Percentiles rank a stretch among this genome's conserved stretches.
These are phyloP conservation scores for Sclerotinia nivalis DNA, from an alignment of 2,329 filamentous ascomycete species.

Conservation along the genomic window DNA sequence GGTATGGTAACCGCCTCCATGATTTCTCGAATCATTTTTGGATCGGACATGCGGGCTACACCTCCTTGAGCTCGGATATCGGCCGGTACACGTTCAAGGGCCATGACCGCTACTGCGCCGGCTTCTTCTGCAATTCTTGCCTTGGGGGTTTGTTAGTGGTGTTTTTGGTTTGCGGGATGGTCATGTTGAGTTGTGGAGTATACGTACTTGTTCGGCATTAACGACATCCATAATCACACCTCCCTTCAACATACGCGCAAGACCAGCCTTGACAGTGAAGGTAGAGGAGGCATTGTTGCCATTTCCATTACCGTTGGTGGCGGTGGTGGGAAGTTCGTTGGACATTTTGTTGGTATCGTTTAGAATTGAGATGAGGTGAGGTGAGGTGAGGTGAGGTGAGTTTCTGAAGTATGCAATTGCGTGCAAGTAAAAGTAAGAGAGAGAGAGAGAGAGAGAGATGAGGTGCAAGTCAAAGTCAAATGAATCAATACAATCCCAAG, in stretches of 20 bases:
- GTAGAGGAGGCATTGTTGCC: constrained; percentile 40
- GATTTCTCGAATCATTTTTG: constrained; percentile 90
- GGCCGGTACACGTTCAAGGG: constrained; percentile 92
- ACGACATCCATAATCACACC: constrained; percentile 99
- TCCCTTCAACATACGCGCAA: constrained; percentile 98
- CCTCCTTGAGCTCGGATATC: constrained; percentile 92
- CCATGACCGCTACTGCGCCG: constrained; percentile 96
- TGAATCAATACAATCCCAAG: not conserved
- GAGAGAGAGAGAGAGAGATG: not conserved
- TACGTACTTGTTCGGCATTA: constrained; percentile 72
- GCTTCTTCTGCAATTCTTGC: constrained; percentile 97
- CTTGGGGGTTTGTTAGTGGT: constrained; percentile 44
- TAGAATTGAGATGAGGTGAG: constrained; percentile 27
- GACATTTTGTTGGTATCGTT: constrained; percentile 38
- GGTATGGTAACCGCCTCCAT: constrained; percentile 94
- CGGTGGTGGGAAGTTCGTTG: constrained; percentile 48
- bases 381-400: not conserved
- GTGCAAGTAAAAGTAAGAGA: not conserved
- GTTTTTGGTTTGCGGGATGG: constrained; percentile 21
- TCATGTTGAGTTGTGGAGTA: not conserved
- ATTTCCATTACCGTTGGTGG: constrained; percentile 33
- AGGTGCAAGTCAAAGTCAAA: not conserved
- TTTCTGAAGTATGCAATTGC: constrained; percentile 33
- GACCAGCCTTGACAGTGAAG: constrained; percentile 90
- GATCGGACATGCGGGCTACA: constrained; percentile 96